A percentile compares a stretch with the other conserved stretches of the same genome.
Evolutionary conservation across 2,329 filamentous ascomycete species (phyloP).

Genomic region (Amesomyces nigricolor): DNA sequence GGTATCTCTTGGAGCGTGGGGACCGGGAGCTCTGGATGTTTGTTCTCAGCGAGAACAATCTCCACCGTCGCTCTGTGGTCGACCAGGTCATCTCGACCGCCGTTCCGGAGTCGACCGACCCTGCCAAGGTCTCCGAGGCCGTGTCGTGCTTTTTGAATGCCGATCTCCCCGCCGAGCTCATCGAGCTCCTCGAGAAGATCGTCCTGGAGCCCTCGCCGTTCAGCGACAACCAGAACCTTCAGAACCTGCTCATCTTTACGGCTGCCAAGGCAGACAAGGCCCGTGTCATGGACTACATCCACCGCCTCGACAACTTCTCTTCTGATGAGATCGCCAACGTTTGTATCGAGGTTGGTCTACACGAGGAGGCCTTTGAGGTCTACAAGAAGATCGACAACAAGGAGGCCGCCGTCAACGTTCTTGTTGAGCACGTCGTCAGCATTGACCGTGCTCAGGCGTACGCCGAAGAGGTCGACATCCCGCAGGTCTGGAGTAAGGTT

Average conservation of each 20-base stretch:
- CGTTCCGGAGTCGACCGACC: slow-evolving; percentile 86
- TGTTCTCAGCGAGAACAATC: slow-evolving; percentile 91
- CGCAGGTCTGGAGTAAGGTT: slow-evolving; percentile 97
- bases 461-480: slow-evolving; percentile 86
- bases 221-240: slow-evolving; percentile 93
- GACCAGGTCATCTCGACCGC: slow-evolving; percentile 96
- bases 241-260: slow-evolving; percentile 94
- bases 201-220: slow-evolving; percentile 98
- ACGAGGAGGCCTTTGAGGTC: slow-evolving; percentile 96
- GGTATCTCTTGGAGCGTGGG: slow-evolving; percentile 86
- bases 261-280: slow-evolving; percentile 95
- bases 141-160: slow-evolving; percentile 88
- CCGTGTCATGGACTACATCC: slow-evolving; percentile 93
- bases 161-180: slow-evolving; percentile 88
- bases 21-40: slow-evolving; percentile 91
- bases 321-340: slow-evolving; percentile 88
- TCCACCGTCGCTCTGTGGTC: slow-evolving; percentile 86
- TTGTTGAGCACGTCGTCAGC: slow-evolving; percentile 94
- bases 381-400: slow-evolving; percentile 97
- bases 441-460: slow-evolving; percentile 96
- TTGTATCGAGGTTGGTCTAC: slow-evolving; percentile 90
- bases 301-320: slow-evolving; percentile 82
- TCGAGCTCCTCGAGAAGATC: slow-evolving; percentile 98
- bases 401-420: slow-evolving; percentile 77
- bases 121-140: slow-evolving; percentile 89